Evolutionary conservation across 1,284 basidiomycete species (phyloP).

Genomic region (Amylostereum areolatum): DNA sequence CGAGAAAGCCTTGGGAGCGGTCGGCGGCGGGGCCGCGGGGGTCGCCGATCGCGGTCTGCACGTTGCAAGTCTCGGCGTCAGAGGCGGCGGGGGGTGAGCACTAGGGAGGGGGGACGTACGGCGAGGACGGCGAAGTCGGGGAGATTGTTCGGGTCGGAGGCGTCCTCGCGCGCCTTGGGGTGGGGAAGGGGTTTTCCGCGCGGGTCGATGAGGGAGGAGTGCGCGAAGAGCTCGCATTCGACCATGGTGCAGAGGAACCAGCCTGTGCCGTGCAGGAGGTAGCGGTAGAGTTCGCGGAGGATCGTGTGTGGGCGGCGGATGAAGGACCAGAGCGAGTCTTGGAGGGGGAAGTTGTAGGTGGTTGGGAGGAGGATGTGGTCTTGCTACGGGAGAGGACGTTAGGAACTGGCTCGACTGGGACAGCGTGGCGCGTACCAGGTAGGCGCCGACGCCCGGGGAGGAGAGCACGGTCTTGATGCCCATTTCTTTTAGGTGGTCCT

Average conservation of each 20-base stretch:
- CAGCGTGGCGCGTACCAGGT: constrained; percentile 1
- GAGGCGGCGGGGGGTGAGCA: too few species aligned
- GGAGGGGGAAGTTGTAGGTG: constrained; percentile 1
- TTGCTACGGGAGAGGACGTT: neutral
- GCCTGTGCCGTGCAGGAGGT: constrained; percentile 6
- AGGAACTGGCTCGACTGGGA: neutral
- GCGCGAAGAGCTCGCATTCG: constrained; percentile 7
- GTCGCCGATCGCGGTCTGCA: constrained; percentile 1
- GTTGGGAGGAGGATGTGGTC: constrained; percentile 2
- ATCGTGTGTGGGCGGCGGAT: constrained; percentile 5
- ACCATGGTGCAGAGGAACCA: constrained; percentile 10
- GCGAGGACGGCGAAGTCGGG: constrained; percentile 13
- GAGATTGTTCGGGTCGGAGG: constrained; percentile 6
- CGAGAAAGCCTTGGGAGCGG: constrained; percentile 7
- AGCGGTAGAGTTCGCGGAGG: constrained; percentile 8
- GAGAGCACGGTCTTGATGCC: neutral
- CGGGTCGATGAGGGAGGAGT: constrained; percentile 4
- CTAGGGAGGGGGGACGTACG: constrained; percentile 2
- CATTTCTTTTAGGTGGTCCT: constrained; percentile 1
- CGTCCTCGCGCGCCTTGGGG: constrained; percentile 2
- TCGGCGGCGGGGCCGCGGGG: neutral
- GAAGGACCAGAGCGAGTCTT: constrained; percentile 6
- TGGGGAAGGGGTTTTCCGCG: constrained; percentile 4
- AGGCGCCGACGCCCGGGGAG: constrained; percentile 2
- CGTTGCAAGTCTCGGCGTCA: neutral